Base-by-base conservation (phyloP, 2,329 filamentous ascomycete genomes). In the Alternaria incomplexa region DNA sequence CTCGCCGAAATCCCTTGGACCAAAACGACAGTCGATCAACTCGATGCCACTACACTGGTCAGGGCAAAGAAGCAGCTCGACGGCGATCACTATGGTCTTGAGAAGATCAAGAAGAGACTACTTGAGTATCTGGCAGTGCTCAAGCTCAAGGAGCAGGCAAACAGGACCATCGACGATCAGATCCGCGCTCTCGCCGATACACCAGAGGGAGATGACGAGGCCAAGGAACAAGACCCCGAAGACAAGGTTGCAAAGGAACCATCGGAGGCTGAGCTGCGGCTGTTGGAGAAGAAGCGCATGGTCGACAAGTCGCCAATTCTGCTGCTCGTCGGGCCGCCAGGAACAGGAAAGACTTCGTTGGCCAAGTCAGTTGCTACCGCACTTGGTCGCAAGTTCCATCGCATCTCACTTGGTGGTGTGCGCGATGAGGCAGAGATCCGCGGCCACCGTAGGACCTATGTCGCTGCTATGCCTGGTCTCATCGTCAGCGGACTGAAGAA, bases 401-500 rank as follows among this genome's bases (percentile, higher is more conserved):
- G 96, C 48, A 97, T 99, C 72, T 98, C 96, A 4, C 89, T 99
- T 5, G 96, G 96, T 64, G 96, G 96, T 71, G 95, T 99, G 4
- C 87, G 96, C 58, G 96, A 99, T 74, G 96, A 99, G 80, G 96
- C 96, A 15, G 96, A 99, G 82, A 98, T 99, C 63, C 89, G 96
- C 63, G 96, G 96, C 10, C 96, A 99, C 80, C 88, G 96, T 59
- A 87, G 96, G 71, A 99, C 96, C 0, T 99, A 99, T 76, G 96
- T 99, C 62, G 96, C 96, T 22, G 96, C 96, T n/a, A 97, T 99
- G 95, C 96, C 96, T 10, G 96, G 96, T 57, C 85, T 98, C 58
- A 91, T 99, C 62, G 94, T 98, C 28, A 94, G 93, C 77, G 96
- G 95, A 0, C 79, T 99, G 58, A 94, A 96, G 82, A 99, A 98